Base-by-base conservation (phyloP, 2,329 filamentous ascomycete genomes). In the Trichoderma sp. region DNA sequence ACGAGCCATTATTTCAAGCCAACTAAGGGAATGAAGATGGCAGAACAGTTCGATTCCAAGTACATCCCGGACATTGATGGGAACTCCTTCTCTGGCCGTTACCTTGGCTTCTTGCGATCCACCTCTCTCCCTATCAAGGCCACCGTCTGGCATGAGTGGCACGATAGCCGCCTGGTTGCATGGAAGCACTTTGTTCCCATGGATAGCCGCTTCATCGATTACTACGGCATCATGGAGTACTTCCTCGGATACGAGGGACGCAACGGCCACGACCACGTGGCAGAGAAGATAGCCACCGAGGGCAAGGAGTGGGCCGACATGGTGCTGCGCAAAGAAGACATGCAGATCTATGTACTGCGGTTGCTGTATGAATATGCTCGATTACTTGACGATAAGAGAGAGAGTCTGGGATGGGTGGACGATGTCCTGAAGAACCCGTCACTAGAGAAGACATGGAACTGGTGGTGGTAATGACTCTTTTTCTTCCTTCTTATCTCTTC, bases 131-230 rank as follows among this genome's bases (percentile, higher is more conserved):
- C 91, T 0, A 88, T 96, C 81, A 96, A 95, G 82, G 88, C 91
- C 6, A 94, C 93, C 0, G 83, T 95, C 26, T 96, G 91, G 81
- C 86, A 88, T 23, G 93, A 96, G 79, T 96, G 93, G 93, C 93
- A 95, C 77, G 92, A 95, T 78, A 87, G 86, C 58, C 86, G 93
- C 3, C 84, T 95, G 1, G 84, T 93, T 2, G 86, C 92, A 0
- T 96, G 93, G 93, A 89, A 89, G 76, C 93, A 96, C 80, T 95
- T 93, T 76, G 90, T 94, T 2, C 93, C 93, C 17, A 90, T 95
- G 87, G 91, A 94, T 78, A 92, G 88, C 76, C 87, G 90, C 1
- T 94, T 91, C 76, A 82, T 87, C 43, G 93, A 95, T 75, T 86
- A 92, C 76, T 94, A 90, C 73, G 90, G 88, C 57, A 90, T 93